Percentiles rank a stretch among this genome's conserved stretches.
Evolutionary conservation across 805 yeast species (phyloP).

Genomic region (Aciculoconidium aculeatum): DNA sequence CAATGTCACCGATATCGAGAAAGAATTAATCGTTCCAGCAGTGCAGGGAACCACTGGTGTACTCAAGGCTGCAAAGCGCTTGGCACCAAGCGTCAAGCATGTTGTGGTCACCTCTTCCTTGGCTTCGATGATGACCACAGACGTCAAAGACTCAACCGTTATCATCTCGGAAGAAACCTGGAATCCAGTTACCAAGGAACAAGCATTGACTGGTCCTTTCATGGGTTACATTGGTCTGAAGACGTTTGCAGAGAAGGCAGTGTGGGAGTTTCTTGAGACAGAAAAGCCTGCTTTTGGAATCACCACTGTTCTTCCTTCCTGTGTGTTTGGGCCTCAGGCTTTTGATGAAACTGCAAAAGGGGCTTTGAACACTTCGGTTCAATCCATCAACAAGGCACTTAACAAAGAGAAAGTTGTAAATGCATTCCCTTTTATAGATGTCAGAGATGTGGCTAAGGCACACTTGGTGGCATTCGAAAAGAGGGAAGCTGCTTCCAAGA

Average conservation of each 20-base stretch:
- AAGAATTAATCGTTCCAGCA: slow-evolving; percentile 52
- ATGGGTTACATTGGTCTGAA: slow-evolving; percentile 11
- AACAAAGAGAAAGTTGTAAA: slow-evolving; percentile 1
- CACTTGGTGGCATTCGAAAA: slow-evolving; percentile 12
- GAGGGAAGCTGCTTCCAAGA: slow-evolving; percentile 13
- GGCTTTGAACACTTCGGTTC: slow-evolving; percentile 12
- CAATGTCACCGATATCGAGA: slow-evolving; percentile 39
- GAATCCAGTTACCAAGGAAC: slow-evolving; percentile 14
- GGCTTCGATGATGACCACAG: slow-evolving; percentile 39
- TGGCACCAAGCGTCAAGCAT: slow-evolving; percentile 35
- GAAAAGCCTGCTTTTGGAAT: slow-evolving; percentile 7
- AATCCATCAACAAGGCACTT: slow-evolving; percentile 9
- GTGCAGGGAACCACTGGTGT: slow-evolving; percentile 49
- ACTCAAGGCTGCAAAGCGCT: slow-evolving; percentile 41
- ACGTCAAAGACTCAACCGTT: slow-evolving; percentile 5
- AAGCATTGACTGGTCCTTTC: slow-evolving; percentile 6
- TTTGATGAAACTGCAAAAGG: slow-evolving; percentile 8
- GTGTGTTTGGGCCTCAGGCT: slow-evolving; percentile 22
- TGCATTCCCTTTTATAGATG: slow-evolving; percentile 16
- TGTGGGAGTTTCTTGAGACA: slow-evolving; percentile 10
- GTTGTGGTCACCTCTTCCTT: slow-evolving; percentile 48
- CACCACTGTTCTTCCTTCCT: slow-evolving; percentile 13
- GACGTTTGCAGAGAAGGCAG: slow-evolving; percentile 12
- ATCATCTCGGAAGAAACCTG: slow-evolving; percentile 12
- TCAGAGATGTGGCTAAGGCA: slow-evolving; percentile 12